Percentiles rank a stretch among this genome's conserved stretches.
phyloP scores from a whole-genome alignment of 371 early-diverging fungal genomes.

The Smittium culicis region DNA sequence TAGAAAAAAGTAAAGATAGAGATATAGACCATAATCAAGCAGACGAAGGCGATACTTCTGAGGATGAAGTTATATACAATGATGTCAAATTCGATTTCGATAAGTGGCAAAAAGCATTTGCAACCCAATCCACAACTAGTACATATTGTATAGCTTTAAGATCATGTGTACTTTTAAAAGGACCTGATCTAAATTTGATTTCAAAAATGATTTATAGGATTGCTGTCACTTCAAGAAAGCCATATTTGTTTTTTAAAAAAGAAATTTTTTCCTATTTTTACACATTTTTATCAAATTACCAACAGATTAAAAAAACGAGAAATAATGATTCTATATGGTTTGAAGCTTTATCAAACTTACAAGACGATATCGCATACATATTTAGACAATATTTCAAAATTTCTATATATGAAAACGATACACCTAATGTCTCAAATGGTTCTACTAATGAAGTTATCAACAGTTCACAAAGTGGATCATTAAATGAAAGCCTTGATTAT shows the following conservation, averaged over 20 bases:
- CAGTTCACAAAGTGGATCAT: not conserved
- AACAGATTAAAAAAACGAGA: not conserved
- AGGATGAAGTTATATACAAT: constrained; percentile 13
- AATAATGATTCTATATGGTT: constrained; percentile 6
- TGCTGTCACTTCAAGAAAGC: constrained; percentile 17
- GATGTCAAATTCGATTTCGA: constrained; percentile 19
- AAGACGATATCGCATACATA: constrained; percentile 23
- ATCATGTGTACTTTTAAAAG: constrained; percentile 6
- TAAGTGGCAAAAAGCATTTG: constrained; percentile 24
- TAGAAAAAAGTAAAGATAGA: not conserved
- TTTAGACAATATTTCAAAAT: constrained; percentile 24
- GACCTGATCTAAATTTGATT: not conserved
- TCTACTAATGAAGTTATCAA: not conserved
- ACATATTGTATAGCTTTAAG: not conserved
- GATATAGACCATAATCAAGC: not conserved
- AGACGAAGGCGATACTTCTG: constrained; percentile 11
- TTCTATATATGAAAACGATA: not conserved
- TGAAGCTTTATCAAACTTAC: constrained; percentile 15
- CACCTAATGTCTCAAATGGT: not conserved
- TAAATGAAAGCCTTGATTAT: not conserved
- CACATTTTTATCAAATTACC: constrained; percentile 2
- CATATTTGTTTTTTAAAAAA: constrained; percentile 24
- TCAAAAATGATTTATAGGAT: constrained; percentile 24
- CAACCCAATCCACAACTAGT: constrained; percentile 8
- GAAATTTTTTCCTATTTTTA: constrained; percentile 16